These are phyloP conservation scores for Fragaria iinumae DNA, from an alignment of 306 rosid genomes.

Conservation along the genomic window DNA sequence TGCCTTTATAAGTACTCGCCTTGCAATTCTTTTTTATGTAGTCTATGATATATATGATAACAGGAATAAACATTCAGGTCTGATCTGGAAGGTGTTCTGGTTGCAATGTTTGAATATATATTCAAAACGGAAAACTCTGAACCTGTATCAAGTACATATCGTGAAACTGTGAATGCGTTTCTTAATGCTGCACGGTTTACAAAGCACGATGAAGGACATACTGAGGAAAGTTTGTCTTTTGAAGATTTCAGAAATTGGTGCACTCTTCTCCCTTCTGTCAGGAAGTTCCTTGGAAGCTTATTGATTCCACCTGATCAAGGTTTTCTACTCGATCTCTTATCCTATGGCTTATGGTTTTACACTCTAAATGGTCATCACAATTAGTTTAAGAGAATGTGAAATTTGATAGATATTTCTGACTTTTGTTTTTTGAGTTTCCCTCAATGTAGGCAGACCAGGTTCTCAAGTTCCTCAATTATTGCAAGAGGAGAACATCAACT, in stretches of 20 bases:
- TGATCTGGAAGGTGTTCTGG: slow-evolving; percentile 68
- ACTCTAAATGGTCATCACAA: background rate
- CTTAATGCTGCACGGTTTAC: slow-evolving; percentile 65
- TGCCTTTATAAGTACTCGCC: background rate
- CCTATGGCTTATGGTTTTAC: background rate
- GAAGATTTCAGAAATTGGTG: slow-evolving; percentile 88
- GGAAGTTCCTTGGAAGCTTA: slow-evolving; percentile 84
- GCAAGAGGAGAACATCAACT: slow-evolving; percentile 43
- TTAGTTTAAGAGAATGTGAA: slow-evolving; percentile 21
- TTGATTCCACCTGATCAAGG: slow-evolving; percentile 72
- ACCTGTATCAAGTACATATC: slow-evolving; percentile 43
- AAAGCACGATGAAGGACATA: slow-evolving; percentile 37
- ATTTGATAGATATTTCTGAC: background rate
- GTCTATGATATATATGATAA: slow-evolving; percentile 29
- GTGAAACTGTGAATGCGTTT: slow-evolving; percentile 52
- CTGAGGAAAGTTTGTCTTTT: slow-evolving; percentile 53
- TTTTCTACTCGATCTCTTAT: slow-evolving; percentile 25
- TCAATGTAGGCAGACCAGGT: slow-evolving; percentile 63
- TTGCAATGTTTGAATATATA: slow-evolving; percentile 44
- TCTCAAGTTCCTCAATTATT: slow-evolving; percentile 64
- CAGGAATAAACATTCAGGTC: slow-evolving; percentile 58
- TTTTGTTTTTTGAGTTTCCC: slow-evolving; percentile 14
- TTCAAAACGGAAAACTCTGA: slow-evolving; percentile 45
- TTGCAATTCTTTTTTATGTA: background rate
- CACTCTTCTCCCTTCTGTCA: slow-evolving; percentile 59